These are phyloP conservation scores for Musa balbisiana DNA, from an alignment of 202 grass and related monocot genomes.

Conservation along the genomic window DNA sequence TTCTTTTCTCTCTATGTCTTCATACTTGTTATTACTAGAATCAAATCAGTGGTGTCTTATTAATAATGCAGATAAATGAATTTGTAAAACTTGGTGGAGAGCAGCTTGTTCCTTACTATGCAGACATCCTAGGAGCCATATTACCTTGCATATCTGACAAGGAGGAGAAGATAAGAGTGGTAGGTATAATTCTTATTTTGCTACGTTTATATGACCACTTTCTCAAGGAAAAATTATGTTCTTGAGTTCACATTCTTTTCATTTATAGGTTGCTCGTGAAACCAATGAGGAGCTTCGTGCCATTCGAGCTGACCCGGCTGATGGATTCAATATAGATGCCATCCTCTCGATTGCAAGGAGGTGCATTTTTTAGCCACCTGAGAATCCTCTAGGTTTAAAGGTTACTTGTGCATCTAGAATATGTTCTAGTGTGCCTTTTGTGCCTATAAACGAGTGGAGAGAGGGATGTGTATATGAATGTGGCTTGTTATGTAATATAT, in stretches of 20 bases:
- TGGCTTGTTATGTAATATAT: not conserved
- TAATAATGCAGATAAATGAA: constrained; percentile 75
- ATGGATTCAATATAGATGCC: constrained; percentile 86
- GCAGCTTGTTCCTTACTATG: constrained; percentile 96
- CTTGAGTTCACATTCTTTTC: constrained; percentile 5
- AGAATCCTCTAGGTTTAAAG: constrained; percentile 12
- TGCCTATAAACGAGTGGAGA: not conserved
- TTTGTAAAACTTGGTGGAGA: constrained; percentile 99
- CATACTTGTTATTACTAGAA: not conserved
- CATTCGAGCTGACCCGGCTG: constrained; percentile 78
- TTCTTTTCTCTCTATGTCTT: too few relatives aligned
- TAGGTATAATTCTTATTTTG: constrained; percentile 18
- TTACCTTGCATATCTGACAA: constrained; percentile 95
- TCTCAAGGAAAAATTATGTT: not conserved
- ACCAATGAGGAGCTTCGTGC: constrained; percentile 93
- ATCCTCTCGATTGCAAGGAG: constrained; percentile 84
- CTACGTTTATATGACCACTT: not conserved
- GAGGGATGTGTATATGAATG: not conserved
- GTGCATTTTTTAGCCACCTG: constrained; percentile 25
- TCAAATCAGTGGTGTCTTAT: not conserved
- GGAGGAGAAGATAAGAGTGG: constrained; percentile 98
- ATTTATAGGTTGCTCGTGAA: constrained; percentile 83
- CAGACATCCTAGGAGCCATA: constrained; percentile 93
- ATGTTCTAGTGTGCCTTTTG: not conserved
- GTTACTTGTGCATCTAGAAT: not conserved